Evolutionary conservation across 371 early-diverging fungal species (phyloP).

Genomic region (Sporodiniella umbellata): DNA sequence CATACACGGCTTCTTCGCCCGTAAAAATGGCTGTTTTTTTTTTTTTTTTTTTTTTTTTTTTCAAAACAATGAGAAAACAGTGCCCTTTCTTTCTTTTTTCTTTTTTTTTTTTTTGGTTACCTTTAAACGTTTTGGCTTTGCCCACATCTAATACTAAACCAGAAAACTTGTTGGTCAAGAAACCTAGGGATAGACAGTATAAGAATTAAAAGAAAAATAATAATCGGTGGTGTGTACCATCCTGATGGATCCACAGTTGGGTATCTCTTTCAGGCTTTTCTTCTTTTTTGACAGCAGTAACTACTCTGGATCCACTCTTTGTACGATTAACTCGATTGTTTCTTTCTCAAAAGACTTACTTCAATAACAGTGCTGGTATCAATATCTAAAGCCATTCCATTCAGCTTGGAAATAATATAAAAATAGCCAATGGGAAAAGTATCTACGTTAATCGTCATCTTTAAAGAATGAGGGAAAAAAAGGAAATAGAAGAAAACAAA

Average conservation of each 20-base stretch:
- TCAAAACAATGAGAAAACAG: too few relatives aligned
- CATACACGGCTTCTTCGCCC: slow-evolving; percentile 32
- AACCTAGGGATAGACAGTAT: slow-evolving; percentile 14
- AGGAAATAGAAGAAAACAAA: not conserved
- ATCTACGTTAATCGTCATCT: slow-evolving; percentile 25
- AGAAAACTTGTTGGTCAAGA: slow-evolving; percentile 39
- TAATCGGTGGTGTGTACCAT: slow-evolving; percentile 16
- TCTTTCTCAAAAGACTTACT: slow-evolving; percentile 10
- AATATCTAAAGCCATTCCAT: slow-evolving; percentile 35
- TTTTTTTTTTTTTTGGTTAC: slow-evolving; percentile 15
- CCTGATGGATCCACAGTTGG: slow-evolving; percentile 31
- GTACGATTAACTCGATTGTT: not conserved
- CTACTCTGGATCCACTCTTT: slow-evolving; percentile 20
- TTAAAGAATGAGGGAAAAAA: slow-evolving; percentile 1
- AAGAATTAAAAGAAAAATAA: not conserved
- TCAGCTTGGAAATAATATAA: slow-evolving; percentile 37
- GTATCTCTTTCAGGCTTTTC: slow-evolving; percentile 19
- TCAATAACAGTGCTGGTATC: slow-evolving; percentile 16
- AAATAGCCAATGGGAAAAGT: slow-evolving; percentile 45
- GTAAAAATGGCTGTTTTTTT: slow-evolving; percentile 32
- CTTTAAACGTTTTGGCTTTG: slow-evolving; percentile 35
- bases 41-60: not conserved
- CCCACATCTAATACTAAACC: slow-evolving; percentile 42
- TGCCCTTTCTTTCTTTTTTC: too few relatives aligned
- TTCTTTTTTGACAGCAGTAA: slow-evolving; percentile 16